These are phyloP conservation scores for Podospora anserina DNA, from an alignment of 495 filamentous ascomycete species.

Conservation along the genomic window DNA sequence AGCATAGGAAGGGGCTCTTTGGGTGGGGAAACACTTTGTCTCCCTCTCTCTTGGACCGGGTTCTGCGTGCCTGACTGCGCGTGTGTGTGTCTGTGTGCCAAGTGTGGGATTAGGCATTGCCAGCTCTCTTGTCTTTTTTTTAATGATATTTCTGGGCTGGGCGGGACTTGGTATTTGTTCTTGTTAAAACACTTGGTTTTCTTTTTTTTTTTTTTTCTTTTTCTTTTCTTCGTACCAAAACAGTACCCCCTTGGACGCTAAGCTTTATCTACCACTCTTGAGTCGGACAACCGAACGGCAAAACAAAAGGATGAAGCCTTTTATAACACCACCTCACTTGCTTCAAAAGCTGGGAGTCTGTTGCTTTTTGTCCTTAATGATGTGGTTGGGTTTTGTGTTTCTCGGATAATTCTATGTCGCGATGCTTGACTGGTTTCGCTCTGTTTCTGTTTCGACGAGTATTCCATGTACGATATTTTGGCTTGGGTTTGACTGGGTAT, in stretches of 20 bases:
- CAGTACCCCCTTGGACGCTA: neutral
- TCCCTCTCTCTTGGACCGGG: neutral
- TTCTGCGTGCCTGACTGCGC: neutral
- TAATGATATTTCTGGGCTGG: conserved; percentile 22
- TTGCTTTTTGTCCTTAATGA: neutral
- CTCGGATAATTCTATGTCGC: neutral
- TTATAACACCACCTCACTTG: neutral
- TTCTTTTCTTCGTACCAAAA: conserved; percentile 2
- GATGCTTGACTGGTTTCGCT: neutral
- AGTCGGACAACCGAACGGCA: neutral
- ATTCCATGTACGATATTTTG: neutral
- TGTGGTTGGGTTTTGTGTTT: neutral
- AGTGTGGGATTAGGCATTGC: neutral
- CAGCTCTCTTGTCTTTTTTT: conserved; percentile 30
- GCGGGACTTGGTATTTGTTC: conserved; percentile 16
- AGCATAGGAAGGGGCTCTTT: neutral
- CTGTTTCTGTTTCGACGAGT: neutral
- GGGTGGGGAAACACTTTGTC: neutral
- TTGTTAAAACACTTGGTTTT: conserved; percentile 8
- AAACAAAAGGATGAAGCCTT: neutral
- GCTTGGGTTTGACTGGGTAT: neutral
- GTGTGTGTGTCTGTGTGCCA: neutral
- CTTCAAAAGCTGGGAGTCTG: neutral
- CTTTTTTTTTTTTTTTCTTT: conserved; percentile 13
- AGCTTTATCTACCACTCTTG: neutral